Evolutionary conservation across 164 flowering plant species (phyloP), one percentile per base, ranked within the genome.

Genomic region (Kalanchoe fedtschenkoi): DNA sequence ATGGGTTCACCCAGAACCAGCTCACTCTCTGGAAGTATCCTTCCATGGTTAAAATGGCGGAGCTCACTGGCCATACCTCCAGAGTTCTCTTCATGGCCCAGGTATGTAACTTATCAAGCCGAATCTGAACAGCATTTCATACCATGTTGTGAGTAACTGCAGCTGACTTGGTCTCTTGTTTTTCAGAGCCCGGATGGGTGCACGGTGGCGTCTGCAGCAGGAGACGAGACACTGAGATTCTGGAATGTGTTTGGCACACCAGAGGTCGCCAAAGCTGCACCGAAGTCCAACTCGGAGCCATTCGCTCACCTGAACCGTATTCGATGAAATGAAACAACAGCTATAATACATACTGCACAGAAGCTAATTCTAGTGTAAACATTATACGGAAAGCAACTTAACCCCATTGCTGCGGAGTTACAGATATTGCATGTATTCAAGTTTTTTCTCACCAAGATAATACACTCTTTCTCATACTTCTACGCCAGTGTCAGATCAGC

Each of bases 1-100:
- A 81, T 65, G 86, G 89, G 24, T 81, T 80, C 58, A 72, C 81
- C 30, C 72, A 80, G 69, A 84, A 81, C 71, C 89, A 84, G 69
- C 75, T 81, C 29, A 81, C 83, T 35, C 72, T 81, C 4, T 84
- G 84, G 89, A 84, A 80, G 61, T 84, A 84, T 56, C 86, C 89
- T 19, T 84, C 89, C 0, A 84, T 84, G 89, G 86, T 78, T 39
- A 81, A 78, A 70, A 71, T 75, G 39, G 79, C 81, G 0, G 86
- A 84, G 76, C 89, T 84, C 42, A 78, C 77, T 35, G 89, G 84
- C 34, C 89, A 84, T 56, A 84, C 86, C 34, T 84, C 86, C 16
- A 75, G 86, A 70, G 86, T 81, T 62, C 76, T 83, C 8, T 83
- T 65, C 75, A 75, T 81, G 86, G 80, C 84, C 22, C 85, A 80